Base-by-base conservation (phyloP, 441 rosid genomes). In the Arabidopsis hybrid region DNA sequence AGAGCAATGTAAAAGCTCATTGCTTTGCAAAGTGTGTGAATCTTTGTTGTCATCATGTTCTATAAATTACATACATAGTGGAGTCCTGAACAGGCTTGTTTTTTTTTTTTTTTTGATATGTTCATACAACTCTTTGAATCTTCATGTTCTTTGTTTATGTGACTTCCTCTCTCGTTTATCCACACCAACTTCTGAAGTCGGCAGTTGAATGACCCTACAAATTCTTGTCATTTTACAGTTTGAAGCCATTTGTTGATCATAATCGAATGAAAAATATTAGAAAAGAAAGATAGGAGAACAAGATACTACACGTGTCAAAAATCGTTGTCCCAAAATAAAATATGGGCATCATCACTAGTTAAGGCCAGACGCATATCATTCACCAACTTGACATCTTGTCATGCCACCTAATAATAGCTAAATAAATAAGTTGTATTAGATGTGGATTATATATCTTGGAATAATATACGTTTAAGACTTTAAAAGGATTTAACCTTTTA, bases 1-100 rank as follows among this genome's bases (percentile, higher is more conserved):
- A 69, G 52, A 69, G 75, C 75, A 76, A 68, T 47, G 79, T 69
- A 69, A 10, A 76, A 69, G 69, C 74, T 45, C 69, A 53, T 69
- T 75, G 65, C 51, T 53, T 68, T 53, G 59, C 75, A 64, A 50
- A 68, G 64, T 65, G 50, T 58, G 72, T 65, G 63, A 42, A 71
- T 50, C 71, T 11, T 50, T 71, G 46, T 59, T 71, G 65, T 60
- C 74, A 57, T 64, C 59, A 21, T 69, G 11, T 43, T 69, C 35
- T 62, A 62, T 39, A 26, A 60, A 55, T n/a, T 8, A 50, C 16
- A 74, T 11, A 67, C 60, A 63, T 10, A 39, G 55, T 56, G 79
- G 65, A 39, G 65, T 38, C 8, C 8, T 29, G 60, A 55, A 62
- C 52, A 62, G 60, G 43, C 63, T 64, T 76, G 60, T n/a, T n/a